Conservation (phyloP, 2,329 filamentous ascomycete species). For the Fusarium devonianum region DNA sequence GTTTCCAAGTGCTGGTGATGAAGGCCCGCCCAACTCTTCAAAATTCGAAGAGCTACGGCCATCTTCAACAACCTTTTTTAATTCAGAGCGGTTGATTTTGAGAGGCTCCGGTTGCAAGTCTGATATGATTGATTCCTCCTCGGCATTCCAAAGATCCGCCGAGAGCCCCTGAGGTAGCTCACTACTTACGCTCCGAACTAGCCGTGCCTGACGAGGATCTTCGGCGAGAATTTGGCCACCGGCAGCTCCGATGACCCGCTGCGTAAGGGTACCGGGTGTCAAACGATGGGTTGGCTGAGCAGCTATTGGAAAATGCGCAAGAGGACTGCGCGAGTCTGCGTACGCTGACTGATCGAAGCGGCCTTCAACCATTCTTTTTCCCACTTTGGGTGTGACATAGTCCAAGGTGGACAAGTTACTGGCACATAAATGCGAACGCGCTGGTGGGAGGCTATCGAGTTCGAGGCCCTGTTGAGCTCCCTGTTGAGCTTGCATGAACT, state of each 20-base stretch:
- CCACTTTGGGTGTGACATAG: conserved; percentile 9
- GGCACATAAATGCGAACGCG: conserved; percentile 8
- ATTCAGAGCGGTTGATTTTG: conserved; percentile 24
- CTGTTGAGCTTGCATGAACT: neutral
- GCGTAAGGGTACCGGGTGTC: conserved; percentile 36
- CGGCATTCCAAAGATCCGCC: conserved; percentile 35
- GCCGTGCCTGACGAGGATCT: conserved; percentile 20
- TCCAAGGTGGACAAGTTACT: conserved; percentile 10
- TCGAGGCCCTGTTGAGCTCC: neutral
- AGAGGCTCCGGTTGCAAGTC: conserved; percentile 40
- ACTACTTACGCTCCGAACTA: conserved; percentile 28
- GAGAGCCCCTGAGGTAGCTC: conserved; percentile 27
- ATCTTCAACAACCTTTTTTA: conserved; percentile 6
- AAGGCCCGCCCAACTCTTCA: conserved; percentile 12
- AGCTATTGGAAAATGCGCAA: conserved; percentile 43
- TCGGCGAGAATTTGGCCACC: conserved; percentile 34
- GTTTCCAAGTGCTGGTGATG: conserved; percentile 3
- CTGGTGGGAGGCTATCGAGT: conserved; percentile 3
- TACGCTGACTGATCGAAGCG: conserved; percentile 20
- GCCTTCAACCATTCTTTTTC: conserved; percentile 6
- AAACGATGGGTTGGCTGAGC: conserved; percentile 33
- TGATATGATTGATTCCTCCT: conserved; percentile 24
- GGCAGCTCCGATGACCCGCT: conserved; percentile 36
- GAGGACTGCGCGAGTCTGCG: conserved; percentile 27
- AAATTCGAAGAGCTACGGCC: conserved; percentile 26